A percentile compares a stretch with the other conserved stretches of the same genome.
phyloP scores from a whole-genome alignment of 1,284 basidiomycete species.

The Trichosporon asahii region DNA sequence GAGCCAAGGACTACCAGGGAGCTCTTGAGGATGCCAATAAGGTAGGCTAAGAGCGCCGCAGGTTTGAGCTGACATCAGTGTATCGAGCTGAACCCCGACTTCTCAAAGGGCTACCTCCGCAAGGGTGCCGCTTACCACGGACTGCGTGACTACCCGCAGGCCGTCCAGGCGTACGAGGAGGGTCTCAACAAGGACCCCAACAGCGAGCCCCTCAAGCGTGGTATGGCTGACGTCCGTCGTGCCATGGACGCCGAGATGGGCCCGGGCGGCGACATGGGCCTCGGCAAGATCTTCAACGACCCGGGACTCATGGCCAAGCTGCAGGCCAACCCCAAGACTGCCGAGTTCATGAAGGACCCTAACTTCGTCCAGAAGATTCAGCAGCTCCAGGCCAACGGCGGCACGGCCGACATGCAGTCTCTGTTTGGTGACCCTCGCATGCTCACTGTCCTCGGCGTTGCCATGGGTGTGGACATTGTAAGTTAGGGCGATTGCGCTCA shows the following conservation, averaged over 20 bases:
- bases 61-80: constrained; percentile 39
- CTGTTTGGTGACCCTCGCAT: constrained; percentile 77
- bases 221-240: constrained; percentile 77
- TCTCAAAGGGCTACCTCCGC: constrained; percentile 87
- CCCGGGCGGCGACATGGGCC: constrained; percentile 54
- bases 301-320: constrained; percentile 80
- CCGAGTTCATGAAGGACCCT: constrained; percentile 76
- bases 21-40: constrained; percentile 88
- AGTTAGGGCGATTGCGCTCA: constrained; percentile 21
- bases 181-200: constrained; percentile 75
- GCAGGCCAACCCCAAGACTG: constrained; percentile 78
- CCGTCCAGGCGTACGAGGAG: constrained; percentile 63
- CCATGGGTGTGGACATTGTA: constrained; percentile 87
- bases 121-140: constrained; percentile 96
- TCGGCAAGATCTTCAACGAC: constrained; percentile 80
- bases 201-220: constrained; percentile 76
- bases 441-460: constrained; percentile 82
- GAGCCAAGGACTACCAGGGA: constrained; percentile 70
- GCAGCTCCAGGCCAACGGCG: constrained; percentile 50
- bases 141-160: constrained; percentile 70
- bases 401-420: constrained; percentile 48
- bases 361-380: constrained; percentile 65
- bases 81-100: constrained; percentile 72
- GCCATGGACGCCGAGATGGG: constrained; percentile 54
- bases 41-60: constrained; percentile 55